phyloP scores from a whole-genome alignment of 192 early-diverging fungal genomes.

The Coemansia sp. region DNA sequence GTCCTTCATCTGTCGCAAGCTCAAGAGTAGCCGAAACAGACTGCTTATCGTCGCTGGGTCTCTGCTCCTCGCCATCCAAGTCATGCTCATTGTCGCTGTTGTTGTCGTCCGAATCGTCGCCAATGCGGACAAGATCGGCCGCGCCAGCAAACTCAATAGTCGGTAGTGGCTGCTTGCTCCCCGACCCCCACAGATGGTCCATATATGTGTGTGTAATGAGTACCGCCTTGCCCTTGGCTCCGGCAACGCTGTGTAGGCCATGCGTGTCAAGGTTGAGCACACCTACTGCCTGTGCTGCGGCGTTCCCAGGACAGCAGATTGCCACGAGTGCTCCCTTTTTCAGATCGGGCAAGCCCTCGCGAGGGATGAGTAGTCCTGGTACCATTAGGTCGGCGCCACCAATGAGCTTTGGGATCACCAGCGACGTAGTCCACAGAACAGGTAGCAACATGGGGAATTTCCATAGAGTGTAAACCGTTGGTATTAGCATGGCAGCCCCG shows the following conservation, averaged over 20 bases:
- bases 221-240: conserved; percentile 82
- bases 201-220: conserved; percentile 72
- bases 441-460: conserved; percentile 67
- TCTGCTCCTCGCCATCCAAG: not conserved
- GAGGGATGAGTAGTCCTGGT: conserved; percentile 37
- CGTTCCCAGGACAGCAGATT: conserved; percentile 33
- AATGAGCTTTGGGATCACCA: conserved; percentile 71
- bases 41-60: not conserved
- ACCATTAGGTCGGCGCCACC: conserved; percentile 70
- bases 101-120: conserved; percentile 19
- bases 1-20: not conserved
- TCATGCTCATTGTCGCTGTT: conserved; percentile 8
- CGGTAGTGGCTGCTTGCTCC: conserved; percentile 66
- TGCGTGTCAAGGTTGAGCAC: conserved; percentile 61
- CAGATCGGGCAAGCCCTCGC: conserved; percentile 35
- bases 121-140: not conserved
- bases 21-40: not conserved
- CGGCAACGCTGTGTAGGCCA: conserved; percentile 50
- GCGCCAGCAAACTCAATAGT: conserved; percentile 23
- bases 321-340: conserved; percentile 37
- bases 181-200: conserved; percentile 81
- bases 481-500: conserved; percentile 56
- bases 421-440: conserved; percentile 66
- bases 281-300: conserved; percentile 64
- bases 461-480: conserved; percentile 83